phyloP scores from a whole-genome alignment of 192 early-diverging fungal species.

The Umbelopsis ramanniana region DNA sequence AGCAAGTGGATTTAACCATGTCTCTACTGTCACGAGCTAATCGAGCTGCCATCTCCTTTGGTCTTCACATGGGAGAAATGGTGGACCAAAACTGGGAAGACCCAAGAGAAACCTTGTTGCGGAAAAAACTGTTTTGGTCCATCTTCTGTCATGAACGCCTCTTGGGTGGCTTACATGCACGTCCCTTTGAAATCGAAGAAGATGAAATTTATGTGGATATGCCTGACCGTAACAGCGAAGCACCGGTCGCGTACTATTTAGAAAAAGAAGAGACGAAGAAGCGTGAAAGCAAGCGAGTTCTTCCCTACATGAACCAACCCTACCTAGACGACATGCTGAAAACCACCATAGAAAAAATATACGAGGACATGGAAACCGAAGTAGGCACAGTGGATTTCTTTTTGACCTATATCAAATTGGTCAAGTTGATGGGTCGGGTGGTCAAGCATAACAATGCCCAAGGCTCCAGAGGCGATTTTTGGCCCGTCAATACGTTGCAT shows the following conservation, averaged over 20 bases:
- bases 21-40: slow-evolving; percentile 12
- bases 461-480: not conserved
- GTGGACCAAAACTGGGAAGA: not conserved
- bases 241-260: slow-evolving; percentile 4
- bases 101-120: not conserved
- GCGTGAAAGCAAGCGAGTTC: not conserved
- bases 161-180: slow-evolving; percentile 9
- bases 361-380: slow-evolving; percentile 7
- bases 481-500: not conserved
- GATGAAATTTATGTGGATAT: slow-evolving; percentile 8
- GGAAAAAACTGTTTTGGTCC: slow-evolving; percentile 15
- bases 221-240: slow-evolving; percentile 5
- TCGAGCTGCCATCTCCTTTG: slow-evolving; percentile 5
- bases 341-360: slow-evolving; percentile 5
- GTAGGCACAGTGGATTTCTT: not conserved
- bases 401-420: slow-evolving; percentile 2
- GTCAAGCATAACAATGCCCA: not conserved
- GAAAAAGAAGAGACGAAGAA: slow-evolving; percentile 2
- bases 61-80: slow-evolving; percentile 17
- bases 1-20: slow-evolving; percentile 13
- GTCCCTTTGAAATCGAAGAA: slow-evolving; percentile 8
- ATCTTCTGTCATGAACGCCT: slow-evolving; percentile 14
- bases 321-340: slow-evolving; percentile 9
- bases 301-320: slow-evolving; percentile 11
- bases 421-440: slow-evolving; percentile 19